Base-by-base conservation (phyloP, 1,284 basidiomycete genomes). In the Vanrija sp. region DNA sequence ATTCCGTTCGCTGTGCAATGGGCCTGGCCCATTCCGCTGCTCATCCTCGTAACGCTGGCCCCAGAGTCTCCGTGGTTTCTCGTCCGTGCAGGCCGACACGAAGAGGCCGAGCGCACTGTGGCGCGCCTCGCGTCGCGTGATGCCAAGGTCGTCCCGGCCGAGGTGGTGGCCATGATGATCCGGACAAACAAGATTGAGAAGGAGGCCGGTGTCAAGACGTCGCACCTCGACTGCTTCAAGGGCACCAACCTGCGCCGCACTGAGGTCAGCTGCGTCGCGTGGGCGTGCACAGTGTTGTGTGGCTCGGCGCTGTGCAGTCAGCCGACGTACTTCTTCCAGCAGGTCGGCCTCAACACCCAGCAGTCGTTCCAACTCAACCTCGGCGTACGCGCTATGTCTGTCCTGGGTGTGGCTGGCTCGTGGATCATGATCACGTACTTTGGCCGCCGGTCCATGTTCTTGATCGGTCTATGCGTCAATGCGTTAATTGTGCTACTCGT, bases 181-280 rank as follows among this genome's bases (percentile, higher is more conserved):
- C 65, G 66, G 45, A 69, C 69, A 12, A 58, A 61, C 40, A 63
- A 63, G 43, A 46, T 71, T 19, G 67, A 69, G 49, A 49, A 56
- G 28, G 43, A 43, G 14, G 55, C 56, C 44, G 34, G 43, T 2
- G 54, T 46, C 9, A 66, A 68, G 5, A 43, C 70, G 9, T 64
- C 64, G 16, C 80, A 78, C 65, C 51, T 65, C 15, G 77, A 80
- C 58, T 80, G 78, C 65, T 78, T 80, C 75, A 66, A 67, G 48
- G 75, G 72, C 9, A 57, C 62, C 45, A 61, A 75, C 53, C 53
- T 65, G 14, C 42, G 68, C 28, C 55, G 67, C 45, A 66, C 65
- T 7, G 67, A 69, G 51, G 66, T 69, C 46, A 60, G 63, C 19
- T 50, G 58, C 14, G 54, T 50, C 9, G 55, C 52, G 21, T 64